phyloP scores from a whole-genome alignment of 225 moss, liverwort and hornwort species.

The Climacium dendroides region DNA sequence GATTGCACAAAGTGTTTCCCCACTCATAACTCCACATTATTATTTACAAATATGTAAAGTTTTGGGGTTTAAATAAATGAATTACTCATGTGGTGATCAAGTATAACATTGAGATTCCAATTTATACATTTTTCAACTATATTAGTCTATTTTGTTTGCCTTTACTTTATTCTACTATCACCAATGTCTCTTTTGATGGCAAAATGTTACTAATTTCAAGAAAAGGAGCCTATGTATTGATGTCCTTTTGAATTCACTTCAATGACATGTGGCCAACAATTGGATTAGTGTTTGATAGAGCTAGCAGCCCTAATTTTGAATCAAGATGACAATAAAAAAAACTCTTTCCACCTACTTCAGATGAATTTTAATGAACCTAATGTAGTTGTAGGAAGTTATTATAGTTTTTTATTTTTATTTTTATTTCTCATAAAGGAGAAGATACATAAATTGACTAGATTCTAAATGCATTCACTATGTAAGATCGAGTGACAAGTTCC shows the following conservation, averaged over 20 bases:
- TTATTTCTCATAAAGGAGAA: neutral
- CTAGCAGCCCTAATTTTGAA: too few relatives aligned
- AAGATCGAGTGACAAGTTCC: accelerated
- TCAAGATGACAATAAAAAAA: too few relatives aligned
- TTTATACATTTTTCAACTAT: neutral
- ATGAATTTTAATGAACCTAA: too few relatives aligned
- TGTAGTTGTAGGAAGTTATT: accelerated
- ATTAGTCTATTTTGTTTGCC: too few relatives aligned
- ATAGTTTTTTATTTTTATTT: too few relatives aligned
- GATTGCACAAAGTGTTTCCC: too few relatives aligned
- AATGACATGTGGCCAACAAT: too few relatives aligned
- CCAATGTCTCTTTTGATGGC: neutral
- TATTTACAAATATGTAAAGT: accelerated
- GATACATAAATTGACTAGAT: accelerated
- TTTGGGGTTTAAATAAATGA: accelerated
- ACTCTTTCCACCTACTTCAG: too few relatives aligned
- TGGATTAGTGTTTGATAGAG: too few relatives aligned
- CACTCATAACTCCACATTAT: too few relatives aligned
- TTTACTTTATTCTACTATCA: accelerated
- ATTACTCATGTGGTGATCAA: neutral
- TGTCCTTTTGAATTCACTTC: too few relatives aligned
- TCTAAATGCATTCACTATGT: neutral
- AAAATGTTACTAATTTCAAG: neutral
- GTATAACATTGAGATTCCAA: neutral
- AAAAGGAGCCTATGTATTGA: too few relatives aligned